phyloP scores from a whole-genome alignment of 345 rosid genomes.

The Ceriops tagal region DNA sequence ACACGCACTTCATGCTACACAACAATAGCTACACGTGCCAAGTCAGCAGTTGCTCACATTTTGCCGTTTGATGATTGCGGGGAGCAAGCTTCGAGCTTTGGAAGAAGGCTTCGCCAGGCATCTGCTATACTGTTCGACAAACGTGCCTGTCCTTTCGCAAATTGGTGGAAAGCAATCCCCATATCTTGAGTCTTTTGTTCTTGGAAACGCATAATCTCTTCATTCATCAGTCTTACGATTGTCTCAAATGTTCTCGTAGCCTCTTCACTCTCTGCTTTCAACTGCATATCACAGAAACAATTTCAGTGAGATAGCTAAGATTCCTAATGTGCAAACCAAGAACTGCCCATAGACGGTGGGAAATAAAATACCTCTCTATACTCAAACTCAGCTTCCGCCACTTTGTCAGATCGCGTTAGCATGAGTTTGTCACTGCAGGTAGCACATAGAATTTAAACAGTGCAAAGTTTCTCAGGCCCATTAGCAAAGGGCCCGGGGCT shows the following conservation, averaged over 20 bases:
- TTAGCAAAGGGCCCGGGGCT: neutral
- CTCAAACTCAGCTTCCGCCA: slow-evolving; percentile 83
- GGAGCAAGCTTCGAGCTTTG: slow-evolving; percentile 82
- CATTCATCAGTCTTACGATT: slow-evolving; percentile 74
- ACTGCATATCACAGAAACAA: slow-evolving; percentile 42
- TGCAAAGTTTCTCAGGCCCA: neutral
- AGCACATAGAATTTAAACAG: slow-evolving; percentile 1
- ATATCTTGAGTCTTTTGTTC: slow-evolving; percentile 84
- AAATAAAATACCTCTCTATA: slow-evolving; percentile 64
- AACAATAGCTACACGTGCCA: slow-evolving; percentile 8
- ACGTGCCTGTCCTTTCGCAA: slow-evolving; percentile 90
- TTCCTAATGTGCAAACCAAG: neutral
- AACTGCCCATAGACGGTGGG: neutral
- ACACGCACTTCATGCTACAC: slow-evolving; percentile 9
- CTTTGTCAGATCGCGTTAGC: slow-evolving; percentile 85
- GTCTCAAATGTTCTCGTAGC: slow-evolving; percentile 65
- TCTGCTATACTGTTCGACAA: slow-evolving; percentile 78
- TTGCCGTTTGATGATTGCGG: neutral
- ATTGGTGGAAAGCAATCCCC: slow-evolving; percentile 87
- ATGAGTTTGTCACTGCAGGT: slow-evolving; percentile 80
- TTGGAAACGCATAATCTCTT: slow-evolving; percentile 86
- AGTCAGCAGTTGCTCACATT: slow-evolving; percentile 12
- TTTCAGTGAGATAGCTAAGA: slow-evolving; percentile 9
- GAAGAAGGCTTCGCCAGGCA: slow-evolving; percentile 97
- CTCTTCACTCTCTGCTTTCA: slow-evolving; percentile 78